Percentiles rank a stretch among this genome's conserved stretches.
Conservation (phyloP, 2,329 filamentous ascomycete genomes). For the Stachybotrys echinatus region DNA sequence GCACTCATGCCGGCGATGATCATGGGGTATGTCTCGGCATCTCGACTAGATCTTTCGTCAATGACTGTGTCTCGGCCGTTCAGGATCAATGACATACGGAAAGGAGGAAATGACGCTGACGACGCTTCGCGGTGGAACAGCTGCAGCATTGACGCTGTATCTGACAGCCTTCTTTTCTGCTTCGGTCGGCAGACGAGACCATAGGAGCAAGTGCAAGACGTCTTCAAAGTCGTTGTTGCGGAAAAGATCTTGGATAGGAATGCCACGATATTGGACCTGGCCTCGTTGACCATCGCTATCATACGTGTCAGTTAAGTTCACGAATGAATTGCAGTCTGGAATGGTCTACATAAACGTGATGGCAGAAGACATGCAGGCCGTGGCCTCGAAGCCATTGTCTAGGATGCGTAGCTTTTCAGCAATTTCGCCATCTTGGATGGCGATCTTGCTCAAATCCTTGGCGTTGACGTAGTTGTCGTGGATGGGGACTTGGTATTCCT, state of each 20-base stretch:
- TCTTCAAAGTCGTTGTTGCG: constrained; percentile 15
- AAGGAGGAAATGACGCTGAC: background rate
- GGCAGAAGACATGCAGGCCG: background rate
- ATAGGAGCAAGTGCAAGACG: constrained; percentile 29
- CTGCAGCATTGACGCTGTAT: background rate
- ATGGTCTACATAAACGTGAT: background rate
- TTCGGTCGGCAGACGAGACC: constrained; percentile 26
- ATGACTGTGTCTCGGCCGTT: background rate
- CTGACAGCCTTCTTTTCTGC: constrained; percentile 17
- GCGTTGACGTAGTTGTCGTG: constrained; percentile 22
- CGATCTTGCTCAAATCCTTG: constrained; percentile 22
- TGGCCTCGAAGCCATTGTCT: background rate
- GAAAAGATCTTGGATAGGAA: constrained; percentile 18
- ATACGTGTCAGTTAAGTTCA: constrained; percentile 19
- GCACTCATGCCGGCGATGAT: constrained; percentile 29
- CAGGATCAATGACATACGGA: background rate
- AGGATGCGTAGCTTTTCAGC: background rate
- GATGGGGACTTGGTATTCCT: constrained; percentile 23
- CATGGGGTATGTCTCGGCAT: constrained; percentile 27
- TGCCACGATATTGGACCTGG: constrained; percentile 25
- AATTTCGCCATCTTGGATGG: constrained; percentile 16
- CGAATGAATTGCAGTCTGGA: constrained; percentile 7
- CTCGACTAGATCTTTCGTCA: background rate
- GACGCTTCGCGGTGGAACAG: background rate
- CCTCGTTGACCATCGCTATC: constrained; percentile 25